Conservation (phyloP, 2,329 filamentous ascomycete genomes). For the Stagonosporopsis cucurbitacearum region DNA sequence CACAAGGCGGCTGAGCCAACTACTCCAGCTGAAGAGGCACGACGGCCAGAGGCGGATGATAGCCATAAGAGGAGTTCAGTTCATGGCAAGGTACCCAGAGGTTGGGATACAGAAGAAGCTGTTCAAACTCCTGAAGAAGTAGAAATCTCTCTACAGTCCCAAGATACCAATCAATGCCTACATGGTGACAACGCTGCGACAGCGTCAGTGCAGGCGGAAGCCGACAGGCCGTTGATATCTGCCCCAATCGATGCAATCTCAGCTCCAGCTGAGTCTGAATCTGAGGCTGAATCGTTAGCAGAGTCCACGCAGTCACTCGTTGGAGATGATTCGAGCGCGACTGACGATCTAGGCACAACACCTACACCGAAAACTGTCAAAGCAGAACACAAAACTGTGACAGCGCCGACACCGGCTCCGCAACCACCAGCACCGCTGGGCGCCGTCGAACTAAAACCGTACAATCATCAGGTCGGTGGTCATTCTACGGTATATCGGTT, state of each 20-base stretch:
- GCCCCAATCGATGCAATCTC: constrained; percentile 34
- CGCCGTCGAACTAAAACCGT: constrained; percentile 94
- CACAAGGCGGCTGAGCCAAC: constrained; percentile 51
- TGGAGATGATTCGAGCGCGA: constrained; percentile 61
- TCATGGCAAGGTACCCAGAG: constrained; percentile 38
- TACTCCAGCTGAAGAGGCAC: constrained; percentile 29
- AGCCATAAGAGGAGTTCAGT: constrained; percentile 35
- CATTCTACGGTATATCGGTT: constrained; percentile 97
- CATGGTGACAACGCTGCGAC: constrained; percentile 63
- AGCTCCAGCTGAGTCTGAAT: constrained; percentile 51
- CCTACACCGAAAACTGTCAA: constrained; percentile 43
- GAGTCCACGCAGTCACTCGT: constrained; percentile 53
- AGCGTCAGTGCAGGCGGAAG: constrained; percentile 48
- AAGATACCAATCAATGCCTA: constrained; percentile 65
- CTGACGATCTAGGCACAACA: constrained; percentile 58
- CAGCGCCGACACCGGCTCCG: constrained; percentile 22
- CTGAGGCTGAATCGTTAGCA: constrained; percentile 51
- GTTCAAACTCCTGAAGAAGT: constrained; percentile 58
- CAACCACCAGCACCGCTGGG: constrained; percentile 70
- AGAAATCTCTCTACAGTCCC: constrained; percentile 67
- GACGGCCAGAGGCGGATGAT: constrained; percentile 35
- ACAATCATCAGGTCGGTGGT: constrained; percentile 95
- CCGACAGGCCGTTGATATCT: constrained; percentile 47
- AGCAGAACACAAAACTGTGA: constrained; percentile 40
- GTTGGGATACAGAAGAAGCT: constrained; percentile 38